phyloP scores from a whole-genome alignment of 441 rosid genomes.

The Kokia cookei region DNA sequence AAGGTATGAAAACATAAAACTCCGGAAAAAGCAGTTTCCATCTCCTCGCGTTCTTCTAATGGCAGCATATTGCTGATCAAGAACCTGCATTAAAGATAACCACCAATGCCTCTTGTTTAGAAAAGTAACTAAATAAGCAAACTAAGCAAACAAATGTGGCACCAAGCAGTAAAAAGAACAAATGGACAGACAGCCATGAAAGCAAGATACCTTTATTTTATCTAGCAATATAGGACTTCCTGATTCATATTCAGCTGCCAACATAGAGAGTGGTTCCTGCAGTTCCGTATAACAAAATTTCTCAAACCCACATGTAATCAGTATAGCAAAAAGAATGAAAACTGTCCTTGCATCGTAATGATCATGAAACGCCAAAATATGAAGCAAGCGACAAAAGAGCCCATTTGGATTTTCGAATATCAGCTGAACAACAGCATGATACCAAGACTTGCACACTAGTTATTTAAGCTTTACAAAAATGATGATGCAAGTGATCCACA shows the following conservation, averaged over 20 bases:
- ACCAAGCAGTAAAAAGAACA: background rate
- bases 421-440: background rate
- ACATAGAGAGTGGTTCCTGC: slow-evolving; percentile 73
- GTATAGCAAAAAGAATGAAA: background rate
- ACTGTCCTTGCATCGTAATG: background rate
- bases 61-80: slow-evolving; percentile 50
- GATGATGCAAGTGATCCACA: background rate
- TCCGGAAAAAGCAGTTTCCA: slow-evolving; percentile 88
- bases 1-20: slow-evolving; percentile 89
- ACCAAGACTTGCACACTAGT: background rate
- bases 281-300: slow-evolving; percentile 9
- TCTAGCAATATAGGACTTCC: slow-evolving; percentile 79
- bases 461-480: background rate
- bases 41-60: slow-evolving; percentile 91
- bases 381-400: background rate
- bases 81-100: slow-evolving; percentile 35
- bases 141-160: background rate
- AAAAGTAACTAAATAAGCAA: background rate
- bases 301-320: background rate
- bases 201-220: slow-evolving; percentile 63
- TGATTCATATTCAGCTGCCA: slow-evolving; percentile 66
- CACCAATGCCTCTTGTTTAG: background rate
- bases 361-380: background rate
- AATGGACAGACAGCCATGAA: background rate
- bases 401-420: background rate